These are phyloP conservation scores for Trichosporon coremiiforme DNA, from an alignment of 1,284 basidiomycete genomes.

Conservation along the genomic window DNA sequence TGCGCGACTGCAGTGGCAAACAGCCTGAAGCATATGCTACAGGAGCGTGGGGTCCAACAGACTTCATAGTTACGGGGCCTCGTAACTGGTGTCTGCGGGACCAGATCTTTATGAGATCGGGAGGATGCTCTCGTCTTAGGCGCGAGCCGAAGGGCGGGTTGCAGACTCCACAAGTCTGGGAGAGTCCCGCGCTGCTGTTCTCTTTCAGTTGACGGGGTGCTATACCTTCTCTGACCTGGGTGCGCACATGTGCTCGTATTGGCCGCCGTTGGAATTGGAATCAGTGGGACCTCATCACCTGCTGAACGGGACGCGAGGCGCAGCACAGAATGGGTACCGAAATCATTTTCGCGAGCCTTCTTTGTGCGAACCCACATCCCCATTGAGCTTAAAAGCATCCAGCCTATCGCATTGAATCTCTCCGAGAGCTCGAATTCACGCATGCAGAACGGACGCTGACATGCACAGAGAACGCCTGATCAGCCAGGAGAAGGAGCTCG, in stretches of 20 bases:
- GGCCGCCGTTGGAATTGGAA: constrained; percentile 1
- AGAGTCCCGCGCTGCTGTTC: not conserved
- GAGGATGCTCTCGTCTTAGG: not conserved
- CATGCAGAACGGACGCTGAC: constrained; percentile 18
- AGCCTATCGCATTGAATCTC: no score
- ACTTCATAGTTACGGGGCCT: constrained; percentile 13
- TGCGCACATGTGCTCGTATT: not conserved
- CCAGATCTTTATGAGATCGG: constrained; percentile 5
- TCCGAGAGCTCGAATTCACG: not conserved
- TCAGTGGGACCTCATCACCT: not conserved
- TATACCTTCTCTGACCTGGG: not conserved
- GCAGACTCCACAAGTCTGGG: constrained; percentile 6
- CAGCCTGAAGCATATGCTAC: not conserved
- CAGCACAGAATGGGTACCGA: not conserved
- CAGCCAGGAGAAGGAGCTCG: constrained; percentile 58
- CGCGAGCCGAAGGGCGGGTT: not conserved
- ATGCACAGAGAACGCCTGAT: constrained; percentile 58
- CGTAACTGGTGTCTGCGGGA: constrained; percentile 17
- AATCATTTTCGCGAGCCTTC: not conserved
- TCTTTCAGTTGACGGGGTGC: not conserved
- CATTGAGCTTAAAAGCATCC: not conserved
- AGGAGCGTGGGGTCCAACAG: not conserved
- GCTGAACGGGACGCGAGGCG: not conserved
- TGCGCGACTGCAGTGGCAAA: not conserved
- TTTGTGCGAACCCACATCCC: not conserved